Evolutionary conservation across 208 protist genomes (phyloP), one percentile per base, ranked within the genome.

Genomic region (Tritrichomonas foetus): DNA sequence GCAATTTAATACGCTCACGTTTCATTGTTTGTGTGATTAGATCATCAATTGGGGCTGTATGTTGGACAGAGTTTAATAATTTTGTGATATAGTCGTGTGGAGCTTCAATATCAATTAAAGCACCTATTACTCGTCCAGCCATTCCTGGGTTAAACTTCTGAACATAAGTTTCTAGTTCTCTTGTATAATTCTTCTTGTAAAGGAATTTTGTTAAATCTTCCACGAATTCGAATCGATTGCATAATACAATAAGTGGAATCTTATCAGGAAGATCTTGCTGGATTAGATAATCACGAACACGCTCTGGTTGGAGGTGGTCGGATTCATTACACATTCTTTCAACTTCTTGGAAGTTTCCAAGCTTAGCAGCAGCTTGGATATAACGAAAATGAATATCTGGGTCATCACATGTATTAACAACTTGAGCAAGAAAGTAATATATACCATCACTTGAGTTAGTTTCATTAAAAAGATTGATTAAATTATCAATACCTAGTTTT

Each of bases 241-340:
- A 99, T 47, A 99, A 98, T 95, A 99, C 99, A 95, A 99, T 99
- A 92, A 99, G 97, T 53, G 99, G 99, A 95, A 98, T 97, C 95
- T 98, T 97, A 95, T 99, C 98, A 25, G 96, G 96, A 36, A 99
- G 96, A 94, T 98, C 98, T 94, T 98, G 97, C 95, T 98, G 98
- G 96, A 99, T 99, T 50, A 99, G 97, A 96, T 99, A 99, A 94
- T 99, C 98, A 95, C 99, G 98, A 49, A 99, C 95, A 47, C 94
- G 49, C 95, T 99, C 98, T 33, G 98, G 96, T 95, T 99, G 98
- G 96, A 99, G 99, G 96, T 96, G 97, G 64, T 98, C 97, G 95
- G 96, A 98, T 95, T 99, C 98, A 66, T 98, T 97, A 61, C 98
- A 99, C 96, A 99, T 98, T 93, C 98, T 97, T 96, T 99, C 99